Percentiles rank a stretch among this genome's conserved stretches.
These are phyloP conservation scores for Fraxinus paxiana DNA, from an alignment of 305 asterid species.

Conservation along the genomic window DNA sequence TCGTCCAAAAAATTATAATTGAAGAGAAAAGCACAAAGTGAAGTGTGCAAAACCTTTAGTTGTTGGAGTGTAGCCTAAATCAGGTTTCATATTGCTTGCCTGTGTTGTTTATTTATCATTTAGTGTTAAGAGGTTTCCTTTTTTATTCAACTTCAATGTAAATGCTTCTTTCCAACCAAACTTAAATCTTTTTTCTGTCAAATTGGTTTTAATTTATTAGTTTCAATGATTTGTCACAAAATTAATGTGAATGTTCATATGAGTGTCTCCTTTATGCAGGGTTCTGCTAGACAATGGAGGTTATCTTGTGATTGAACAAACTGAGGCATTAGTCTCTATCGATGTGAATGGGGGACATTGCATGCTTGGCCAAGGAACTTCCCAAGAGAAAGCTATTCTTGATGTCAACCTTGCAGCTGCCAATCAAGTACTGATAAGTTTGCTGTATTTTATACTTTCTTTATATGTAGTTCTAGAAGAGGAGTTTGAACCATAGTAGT, in stretches of 20 bases:
- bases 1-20: background rate
- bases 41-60: constrained; percentile 12
- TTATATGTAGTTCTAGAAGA: constrained; percentile 4
- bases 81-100: constrained; percentile 10
- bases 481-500: background rate
- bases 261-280: constrained; percentile 41
- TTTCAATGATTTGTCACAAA: background rate
- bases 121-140: constrained; percentile 6
- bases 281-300: constrained; percentile 92
- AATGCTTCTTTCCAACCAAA: background rate
- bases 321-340: constrained; percentile 90
- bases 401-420: constrained; percentile 95
- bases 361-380: constrained; percentile 92
- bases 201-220: constrained; percentile 2
- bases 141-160: constrained; percentile 2
- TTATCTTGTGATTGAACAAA: constrained; percentile 94
- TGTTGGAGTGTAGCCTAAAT: background rate
- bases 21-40: background rate
- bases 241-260: constrained; percentile 8
- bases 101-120: background rate
- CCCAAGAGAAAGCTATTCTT: constrained; percentile 88
- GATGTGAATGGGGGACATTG: constrained; percentile 98
- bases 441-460: constrained; percentile 14
- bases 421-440: constrained; percentile 58
- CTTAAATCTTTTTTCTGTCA: constrained; percentile 1